Evolutionary conservation across 108 stramenopile genomes (phyloP).

Genomic region (Skeletonema tropicum): DNA sequence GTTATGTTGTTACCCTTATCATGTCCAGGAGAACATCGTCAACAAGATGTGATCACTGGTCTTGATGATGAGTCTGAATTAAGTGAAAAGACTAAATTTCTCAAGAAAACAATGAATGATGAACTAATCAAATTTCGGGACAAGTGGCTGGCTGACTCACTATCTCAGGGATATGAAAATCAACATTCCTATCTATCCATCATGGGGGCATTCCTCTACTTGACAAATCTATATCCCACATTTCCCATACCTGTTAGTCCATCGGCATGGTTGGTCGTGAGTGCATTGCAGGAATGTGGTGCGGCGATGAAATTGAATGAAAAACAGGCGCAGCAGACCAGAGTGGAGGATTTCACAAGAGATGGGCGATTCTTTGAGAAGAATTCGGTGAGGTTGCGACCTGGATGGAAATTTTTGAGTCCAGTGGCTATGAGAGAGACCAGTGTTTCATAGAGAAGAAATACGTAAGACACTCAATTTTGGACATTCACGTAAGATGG

Average conservation of each 20-base stretch:
- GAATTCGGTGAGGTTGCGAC: constrained; percentile 77
- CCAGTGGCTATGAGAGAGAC: constrained; percentile 80
- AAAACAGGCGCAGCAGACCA: constrained; percentile 60
- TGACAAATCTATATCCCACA: constrained; percentile 56
- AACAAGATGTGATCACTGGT: constrained; percentile 44
- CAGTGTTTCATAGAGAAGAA: constrained; percentile 26
- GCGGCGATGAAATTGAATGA: constrained; percentile 74
- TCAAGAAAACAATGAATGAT: constrained; percentile 32
- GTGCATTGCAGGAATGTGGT: constrained; percentile 74
- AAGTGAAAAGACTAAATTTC: constrained; percentile 57
- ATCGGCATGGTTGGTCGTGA: constrained; percentile 81
- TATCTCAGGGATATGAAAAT: constrained; percentile 54
- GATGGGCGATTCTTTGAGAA: constrained; percentile 80
- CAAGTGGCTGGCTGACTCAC: constrained; percentile 59
- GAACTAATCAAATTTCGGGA: constrained; percentile 73
- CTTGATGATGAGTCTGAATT: constrained; percentile 27
- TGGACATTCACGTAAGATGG: no score
- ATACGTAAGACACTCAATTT: no score
- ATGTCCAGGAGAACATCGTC: constrained; percentile 71
- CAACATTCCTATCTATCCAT: constrained; percentile 74
- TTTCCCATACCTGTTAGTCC: constrained; percentile 73
- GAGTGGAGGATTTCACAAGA: constrained; percentile 83
- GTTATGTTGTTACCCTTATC: constrained; percentile 76
- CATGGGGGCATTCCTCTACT: constrained; percentile 67
- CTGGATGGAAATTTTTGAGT: constrained; percentile 83